Evolutionary conservation across 805 yeast genomes (phyloP), one percentile per base, ranked within the genome.

Genomic region (Pichia ethanolica): DNA sequence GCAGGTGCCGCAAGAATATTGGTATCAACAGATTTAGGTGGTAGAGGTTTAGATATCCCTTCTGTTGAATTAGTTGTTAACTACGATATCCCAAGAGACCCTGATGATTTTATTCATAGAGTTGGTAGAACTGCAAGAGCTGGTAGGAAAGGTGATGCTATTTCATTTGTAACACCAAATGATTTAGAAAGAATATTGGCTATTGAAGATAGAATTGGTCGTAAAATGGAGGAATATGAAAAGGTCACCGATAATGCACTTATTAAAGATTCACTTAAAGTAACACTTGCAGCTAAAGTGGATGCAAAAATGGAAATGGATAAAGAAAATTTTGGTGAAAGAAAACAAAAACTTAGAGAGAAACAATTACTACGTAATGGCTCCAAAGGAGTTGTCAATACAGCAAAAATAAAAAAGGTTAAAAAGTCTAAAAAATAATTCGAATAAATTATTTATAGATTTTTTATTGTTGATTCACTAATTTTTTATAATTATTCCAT

Each of bases 61-160:
- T 71, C 81, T 26, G 93, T 86, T 44, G 91, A 84, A 61, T 68
- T 84, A 51, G 93, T 86, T 37, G 71, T 86, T 42, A 86, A 86
- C 63, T 86, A 81, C 58, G 93, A 86, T 63, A 80, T 86, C 47
- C 93, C 95, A 30, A 82, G 88, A 26, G 93, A 86, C 62, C 86
- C 91, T 5, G 87, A 86, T 64, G 87, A 89, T 10, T 86, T 83
- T 60, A 82, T 86, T 56, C 95, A 86, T 65, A 73, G 96, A 68
- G 97, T 90, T 35, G 97, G 97, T 50, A 83, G 97, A 72, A 89
- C 97, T 35, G 99, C 98, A 9, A 86, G 99, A 77, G 98, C 98
- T 3, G 98, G 98, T 2, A 76, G 95, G 58, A 69, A 71, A 45
- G 99, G 99, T 69, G 88, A 81, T 54, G 78, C 95, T 7, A 71